A percentile compares a stretch with the other conserved stretches of the same genome.
Conservation (phyloP, 2,329 filamentous ascomycete genomes). For the Aspergillus ibericus region DNA sequence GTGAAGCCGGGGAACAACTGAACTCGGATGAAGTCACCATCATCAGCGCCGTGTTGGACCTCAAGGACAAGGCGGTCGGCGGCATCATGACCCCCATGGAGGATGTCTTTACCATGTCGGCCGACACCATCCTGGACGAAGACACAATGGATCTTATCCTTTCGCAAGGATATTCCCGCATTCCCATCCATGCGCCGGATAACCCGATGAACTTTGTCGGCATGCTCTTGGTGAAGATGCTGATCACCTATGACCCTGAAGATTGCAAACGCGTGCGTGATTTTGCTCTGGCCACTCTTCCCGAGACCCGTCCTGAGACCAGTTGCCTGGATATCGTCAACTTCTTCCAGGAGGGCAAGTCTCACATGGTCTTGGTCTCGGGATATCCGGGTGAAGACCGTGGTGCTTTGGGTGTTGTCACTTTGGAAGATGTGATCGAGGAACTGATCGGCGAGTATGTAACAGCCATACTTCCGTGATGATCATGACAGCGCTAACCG, state of each 20-base stretch:
- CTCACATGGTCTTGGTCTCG: slow-evolving; percentile 96
- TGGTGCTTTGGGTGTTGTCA: slow-evolving; percentile 90
- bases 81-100: slow-evolving; percentile 99
- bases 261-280: slow-evolving; percentile 83
- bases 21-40: slow-evolving; percentile 99
- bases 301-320: slow-evolving; percentile 91
- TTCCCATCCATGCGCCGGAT: slow-evolving; percentile 86
- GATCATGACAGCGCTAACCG: slow-evolving; percentile 22
- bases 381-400: slow-evolving; percentile 86
- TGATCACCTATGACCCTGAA: slow-evolving; percentile 98
- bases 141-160: slow-evolving; percentile 92
- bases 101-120: slow-evolving; percentile 95
- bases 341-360: slow-evolving; percentile 99
- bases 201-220: slow-evolving; percentile 88
- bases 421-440: slow-evolving; percentile 96
- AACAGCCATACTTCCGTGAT: background rate
- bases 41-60: slow-evolving; percentile 91
- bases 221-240: slow-evolving; percentile 97
- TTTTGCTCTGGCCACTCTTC: slow-evolving; percentile 88
- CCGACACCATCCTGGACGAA: slow-evolving; percentile 89
- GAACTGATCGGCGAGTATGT: slow-evolving; percentile 95
- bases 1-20: slow-evolving; percentile 78
- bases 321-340: slow-evolving; percentile 98
- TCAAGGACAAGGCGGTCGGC: slow-evolving; percentile 93
- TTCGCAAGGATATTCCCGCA: slow-evolving; percentile 90